phyloP scores from a whole-genome alignment of 768 basidiomycete genomes.

The Hebeloma cylindrosporum region DNA sequence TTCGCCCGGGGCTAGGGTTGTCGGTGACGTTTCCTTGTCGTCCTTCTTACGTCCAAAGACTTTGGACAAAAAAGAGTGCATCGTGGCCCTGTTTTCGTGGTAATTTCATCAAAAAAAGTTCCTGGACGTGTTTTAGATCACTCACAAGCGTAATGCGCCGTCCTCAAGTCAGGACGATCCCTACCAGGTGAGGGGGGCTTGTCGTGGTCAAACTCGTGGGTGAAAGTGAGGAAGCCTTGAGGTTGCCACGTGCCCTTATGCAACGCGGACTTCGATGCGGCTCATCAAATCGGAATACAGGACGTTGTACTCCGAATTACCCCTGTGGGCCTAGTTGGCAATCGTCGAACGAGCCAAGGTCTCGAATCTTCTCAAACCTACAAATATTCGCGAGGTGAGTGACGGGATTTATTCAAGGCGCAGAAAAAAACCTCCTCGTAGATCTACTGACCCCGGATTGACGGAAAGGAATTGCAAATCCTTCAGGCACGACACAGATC shows the following conservation, averaged over 20 bases:
- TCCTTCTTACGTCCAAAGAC: constrained; percentile 74
- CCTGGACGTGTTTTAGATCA: constrained; percentile 8
- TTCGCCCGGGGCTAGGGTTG: constrained; percentile 34
- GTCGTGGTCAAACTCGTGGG: constrained; percentile 11
- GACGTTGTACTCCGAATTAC: neutral
- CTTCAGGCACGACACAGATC: too few species aligned
- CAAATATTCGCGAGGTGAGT: too few species aligned
- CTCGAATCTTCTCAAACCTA: too few species aligned
- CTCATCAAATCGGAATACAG: constrained; percentile 3
- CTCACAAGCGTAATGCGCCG: constrained; percentile 21
- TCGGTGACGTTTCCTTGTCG: constrained; percentile 48
- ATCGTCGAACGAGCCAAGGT: too few species aligned
- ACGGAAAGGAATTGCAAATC: too few species aligned
- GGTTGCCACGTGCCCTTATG: constrained; percentile 19
- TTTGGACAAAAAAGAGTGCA: constrained; percentile 75
- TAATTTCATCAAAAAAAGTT: constrained; percentile 4
- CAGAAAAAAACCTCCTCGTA: too few species aligned
- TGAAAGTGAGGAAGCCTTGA: constrained; percentile 14
- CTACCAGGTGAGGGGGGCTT: too few species aligned
- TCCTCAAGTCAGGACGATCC: constrained; percentile 20
- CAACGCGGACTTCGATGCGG: constrained; percentile 11
- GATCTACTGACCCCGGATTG: too few species aligned
- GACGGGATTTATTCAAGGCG: too few species aligned
- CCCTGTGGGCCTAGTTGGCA: too few species aligned
- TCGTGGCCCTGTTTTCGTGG: constrained; percentile 31